These are phyloP conservation scores for Pichia heedii DNA, from an alignment of 805 yeast genomes.

Conservation along the genomic window DNA sequence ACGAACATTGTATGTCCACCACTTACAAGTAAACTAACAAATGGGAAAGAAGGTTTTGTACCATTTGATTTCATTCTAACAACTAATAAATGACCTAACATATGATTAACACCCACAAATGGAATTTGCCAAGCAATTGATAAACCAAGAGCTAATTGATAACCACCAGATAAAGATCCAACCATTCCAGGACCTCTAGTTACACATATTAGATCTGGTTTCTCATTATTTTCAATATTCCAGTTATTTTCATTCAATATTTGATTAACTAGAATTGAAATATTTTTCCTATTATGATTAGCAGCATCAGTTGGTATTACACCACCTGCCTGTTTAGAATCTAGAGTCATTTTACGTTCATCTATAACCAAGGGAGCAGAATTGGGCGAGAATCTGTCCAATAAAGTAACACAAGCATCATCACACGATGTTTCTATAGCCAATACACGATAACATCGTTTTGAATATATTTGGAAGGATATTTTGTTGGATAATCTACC, in stretches of 20 bases:
- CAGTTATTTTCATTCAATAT: constrained; percentile 33
- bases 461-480: background rate
- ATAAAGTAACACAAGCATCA: constrained; percentile 81
- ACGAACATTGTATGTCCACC: constrained; percentile 96
- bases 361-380: constrained; percentile 42
- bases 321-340: constrained; percentile 67
- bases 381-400: constrained; percentile 37
- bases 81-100: constrained; percentile 83
- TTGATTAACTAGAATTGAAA: constrained; percentile 43
- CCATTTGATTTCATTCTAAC: constrained; percentile 45
- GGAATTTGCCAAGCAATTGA: constrained; percentile 72
- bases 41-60: constrained; percentile 47
- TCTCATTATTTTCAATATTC: constrained; percentile 18
- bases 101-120: constrained; percentile 85
- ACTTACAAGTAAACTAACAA: constrained; percentile 67
- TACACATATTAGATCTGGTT: constrained; percentile 73
- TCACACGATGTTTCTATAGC: constrained; percentile 94
- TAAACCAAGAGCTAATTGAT: constrained; percentile 79
- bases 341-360: constrained; percentile 56
- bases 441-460: constrained; percentile 48
- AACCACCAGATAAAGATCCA: constrained; percentile 76
- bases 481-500: too few relatives aligned
- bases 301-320: constrained; percentile 82
- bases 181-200: constrained; percentile 97
- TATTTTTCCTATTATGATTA: constrained; percentile 56